Percentiles rank a stretch among this genome's conserved stretches.
These are phyloP conservation scores for Chrysoporthe deuterocubensis DNA, from an alignment of 2,329 filamentous ascomycete species.

Conservation along the genomic window DNA sequence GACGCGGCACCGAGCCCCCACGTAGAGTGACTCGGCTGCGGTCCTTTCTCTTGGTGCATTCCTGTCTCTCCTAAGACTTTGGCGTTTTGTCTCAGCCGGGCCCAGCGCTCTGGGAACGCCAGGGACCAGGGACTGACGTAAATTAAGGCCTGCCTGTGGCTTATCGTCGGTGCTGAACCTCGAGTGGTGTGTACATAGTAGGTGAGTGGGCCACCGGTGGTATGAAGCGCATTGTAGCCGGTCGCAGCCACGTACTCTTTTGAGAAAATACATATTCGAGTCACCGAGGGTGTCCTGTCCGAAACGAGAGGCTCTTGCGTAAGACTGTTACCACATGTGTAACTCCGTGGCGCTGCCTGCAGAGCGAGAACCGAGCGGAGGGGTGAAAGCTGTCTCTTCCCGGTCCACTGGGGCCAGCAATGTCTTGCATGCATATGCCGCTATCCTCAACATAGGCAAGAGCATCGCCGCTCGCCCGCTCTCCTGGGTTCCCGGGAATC, in stretches of 20 bases:
- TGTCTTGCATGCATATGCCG: conserved; percentile 28
- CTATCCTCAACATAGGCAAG: conserved; percentile 9
- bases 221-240: neutral
- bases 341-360: neutral
- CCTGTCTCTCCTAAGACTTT: neutral
- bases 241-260: neutral
- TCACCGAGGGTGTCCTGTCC: neutral
- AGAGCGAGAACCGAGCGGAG: conserved; percentile 2
- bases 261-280: neutral
- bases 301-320: neutral
- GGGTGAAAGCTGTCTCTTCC: neutral
- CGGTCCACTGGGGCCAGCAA: conserved; percentile 27
- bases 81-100: conserved; percentile 27
- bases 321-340: neutral
- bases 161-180: conserved; percentile 14
- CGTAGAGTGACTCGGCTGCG: neutral
- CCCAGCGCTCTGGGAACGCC: conserved; percentile 27
- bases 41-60: neutral
- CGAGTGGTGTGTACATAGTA: neutral
- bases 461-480: neutral
- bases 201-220: neutral
- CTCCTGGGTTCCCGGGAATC: conserved; percentile 25
- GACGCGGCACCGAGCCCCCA: neutral
- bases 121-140: conserved; percentile 21
- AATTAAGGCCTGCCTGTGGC: conserved; percentile 2